Percentiles rank a stretch among this genome's conserved stretches.
These are phyloP conservation scores for Knoxdaviesia capensis DNA, from an alignment of 2,329 filamentous ascomycete species.

Conservation along the genomic window DNA sequence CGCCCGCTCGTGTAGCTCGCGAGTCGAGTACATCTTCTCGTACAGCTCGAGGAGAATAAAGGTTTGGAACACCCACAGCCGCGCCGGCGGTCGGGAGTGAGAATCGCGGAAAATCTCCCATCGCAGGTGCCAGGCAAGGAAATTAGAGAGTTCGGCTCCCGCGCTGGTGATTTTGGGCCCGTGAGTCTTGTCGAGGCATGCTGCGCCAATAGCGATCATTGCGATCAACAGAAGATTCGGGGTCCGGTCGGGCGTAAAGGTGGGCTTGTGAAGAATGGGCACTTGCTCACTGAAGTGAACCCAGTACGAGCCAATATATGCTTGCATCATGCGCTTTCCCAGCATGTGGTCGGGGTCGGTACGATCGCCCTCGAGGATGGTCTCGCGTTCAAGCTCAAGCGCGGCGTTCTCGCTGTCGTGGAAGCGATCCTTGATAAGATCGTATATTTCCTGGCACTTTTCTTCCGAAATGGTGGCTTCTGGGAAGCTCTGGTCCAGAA, in stretches of 20 bases:
- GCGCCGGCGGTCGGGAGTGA: conserved; percentile 78
- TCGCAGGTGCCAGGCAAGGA: conserved; percentile 79
- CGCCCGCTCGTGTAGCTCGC: conserved; percentile 77
- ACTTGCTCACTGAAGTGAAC: conserved; percentile 84
- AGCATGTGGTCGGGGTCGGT: conserved; percentile 45
- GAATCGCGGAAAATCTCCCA: conserved; percentile 91
- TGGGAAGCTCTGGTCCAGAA: conserved; percentile 61
- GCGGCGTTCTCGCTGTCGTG: conserved; percentile 61
- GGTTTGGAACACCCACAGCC: conserved; percentile 90
- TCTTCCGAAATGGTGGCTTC: conserved; percentile 71
- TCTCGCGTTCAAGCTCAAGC: conserved; percentile 54
- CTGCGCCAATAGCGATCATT: conserved; percentile 83
- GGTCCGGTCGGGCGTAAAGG: conserved; percentile 73
- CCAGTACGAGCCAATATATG: conserved; percentile 88
- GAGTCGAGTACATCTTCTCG: conserved; percentile 94
- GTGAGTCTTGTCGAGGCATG: conserved; percentile 69
- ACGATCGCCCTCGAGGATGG: conserved; percentile 60
- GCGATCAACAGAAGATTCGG: conserved; percentile 68
- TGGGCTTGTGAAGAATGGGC: conserved; percentile 85
- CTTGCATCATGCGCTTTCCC: conserved; percentile 87
- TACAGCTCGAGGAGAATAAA: conserved; percentile 77
- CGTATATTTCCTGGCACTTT: conserved; percentile 65
- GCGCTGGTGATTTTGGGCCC: conserved; percentile 52
- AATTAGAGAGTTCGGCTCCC: conserved; percentile 71
- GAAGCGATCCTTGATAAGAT: conserved; percentile 64